Evolutionary conservation across 495 filamentous ascomycete genomes (phyloP).

Genomic region (Neurospora sp.): DNA sequence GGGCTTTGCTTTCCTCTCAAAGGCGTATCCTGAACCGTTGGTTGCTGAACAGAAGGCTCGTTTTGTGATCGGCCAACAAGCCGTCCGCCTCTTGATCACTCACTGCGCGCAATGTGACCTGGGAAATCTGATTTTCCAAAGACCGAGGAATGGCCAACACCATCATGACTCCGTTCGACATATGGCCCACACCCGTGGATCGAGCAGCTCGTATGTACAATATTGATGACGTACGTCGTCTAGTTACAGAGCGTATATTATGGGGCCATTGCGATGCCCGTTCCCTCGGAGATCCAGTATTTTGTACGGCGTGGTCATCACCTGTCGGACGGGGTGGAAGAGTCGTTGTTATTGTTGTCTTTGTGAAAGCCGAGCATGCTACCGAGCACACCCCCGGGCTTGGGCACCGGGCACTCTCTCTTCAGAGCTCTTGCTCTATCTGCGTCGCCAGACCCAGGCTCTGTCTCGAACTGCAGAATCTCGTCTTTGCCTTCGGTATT

Average conservation of each 20-base stretch:
- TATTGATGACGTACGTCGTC: neutral
- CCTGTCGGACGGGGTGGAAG: conserved; percentile 7
- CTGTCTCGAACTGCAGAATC: conserved; percentile 22
- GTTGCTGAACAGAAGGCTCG: neutral
- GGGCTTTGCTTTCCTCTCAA: neutral
- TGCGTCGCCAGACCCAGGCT: conserved; percentile 6
- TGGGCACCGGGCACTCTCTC: conserved; percentile 73
- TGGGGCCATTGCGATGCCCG: neutral
- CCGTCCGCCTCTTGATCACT: neutral
- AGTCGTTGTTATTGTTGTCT: conserved; percentile 4
- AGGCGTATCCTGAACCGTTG: neutral
- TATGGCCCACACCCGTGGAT: neutral
- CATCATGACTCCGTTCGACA: neutral
- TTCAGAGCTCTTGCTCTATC: conserved; percentile 17
- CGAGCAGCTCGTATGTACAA: neutral
- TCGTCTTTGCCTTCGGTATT: conserved; percentile 24
- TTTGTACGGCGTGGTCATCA: conserved; percentile 1
- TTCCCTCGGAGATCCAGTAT: neutral
- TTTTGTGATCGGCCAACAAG: neutral
- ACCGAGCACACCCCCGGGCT: conserved; percentile 65
- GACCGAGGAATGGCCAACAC: neutral
- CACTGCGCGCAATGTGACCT: neutral
- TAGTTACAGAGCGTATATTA: neutral
- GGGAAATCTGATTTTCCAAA: neutral
- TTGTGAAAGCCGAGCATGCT: conserved; percentile 59